Evolutionary conservation across 2,329 filamentous ascomycete genomes (phyloP), one percentile per base, ranked within the genome.

Genomic region (Apiospora rasikravindrae): DNA sequence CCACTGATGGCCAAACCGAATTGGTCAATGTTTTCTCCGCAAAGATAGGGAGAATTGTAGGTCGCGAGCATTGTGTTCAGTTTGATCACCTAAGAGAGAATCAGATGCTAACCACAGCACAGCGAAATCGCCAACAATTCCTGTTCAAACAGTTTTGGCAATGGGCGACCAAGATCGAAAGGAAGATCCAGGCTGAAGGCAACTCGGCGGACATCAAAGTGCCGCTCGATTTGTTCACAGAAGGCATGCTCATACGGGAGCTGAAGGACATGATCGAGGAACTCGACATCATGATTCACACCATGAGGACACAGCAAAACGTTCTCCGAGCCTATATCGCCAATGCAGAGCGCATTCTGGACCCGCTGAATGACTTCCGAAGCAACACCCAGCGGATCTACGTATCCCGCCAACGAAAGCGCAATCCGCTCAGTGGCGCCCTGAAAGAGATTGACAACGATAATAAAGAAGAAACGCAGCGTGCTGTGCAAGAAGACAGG

Each of bases 231-330:
- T 85, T 86, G 26, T 82, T 81, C 3, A 79, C 81, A 0, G 84
- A 87, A 73, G 83, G 83, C 0, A 78, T 81, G 33, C 77, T 87
- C 0, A 81, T 85, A 42, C 76, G 79, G 0, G 85, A 87, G 69
- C 82, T 85, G 8, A 84, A 85, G 68, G 85, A 87, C 64, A 85
- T 87, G 24, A 75, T 83, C 1, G 85, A 87, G 19, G 85, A 87
- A 72, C 79, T 87, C 0, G 82, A 84, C 14, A 87, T 87, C 69
- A 86, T 87, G 78, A 76, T 83, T 0, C 78, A 81, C 22, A 78
- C 87, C 16, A 76, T 79, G 5, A 78, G 77, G 7, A 79, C 81
- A 24, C 85, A 85, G 45, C 64, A 72, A 3, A 78, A 82, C 4
- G 77, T 82, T 0, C 71, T 83, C 4, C 76, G 77, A 24, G 73